Evolutionary conservation across 2,329 filamentous ascomycete species (phyloP), one percentile per base, ranked within the genome.

Genomic region (Aureobasidium sp.): DNA sequence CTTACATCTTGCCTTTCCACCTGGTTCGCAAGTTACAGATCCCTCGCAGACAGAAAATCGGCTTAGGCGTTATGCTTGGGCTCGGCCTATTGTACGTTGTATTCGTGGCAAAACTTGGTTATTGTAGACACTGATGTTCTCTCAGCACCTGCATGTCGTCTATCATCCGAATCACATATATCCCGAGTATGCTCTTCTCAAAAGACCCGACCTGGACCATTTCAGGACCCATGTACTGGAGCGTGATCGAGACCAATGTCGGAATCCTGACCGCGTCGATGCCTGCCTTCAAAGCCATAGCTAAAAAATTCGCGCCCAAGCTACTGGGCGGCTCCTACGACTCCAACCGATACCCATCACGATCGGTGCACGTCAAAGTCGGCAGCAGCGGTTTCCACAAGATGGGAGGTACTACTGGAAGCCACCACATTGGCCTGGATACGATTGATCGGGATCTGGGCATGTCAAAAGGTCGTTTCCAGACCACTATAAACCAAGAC

Each of bases 181-280:
- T 59, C 31, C 56, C 56, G n/a, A 25, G 37, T 17, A 59, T 59
- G 56, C 56, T 59, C 22, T 59, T 49, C 44, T 59, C 56, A 12
- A 49, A 29, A 11, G 56, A 59, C 14, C 31, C 25, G 36, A 59
- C 56, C 31, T 59, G 45, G 42, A 44, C 56, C 15, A 59, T 59
- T 2, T 48, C 56, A 39, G 56, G 34, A 41, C 41, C 56, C 7
- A 59, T 59, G 56, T 70, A 72, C 29, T 75, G 73, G 73, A 70
- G 68, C 22, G 65, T 59, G 9, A 63, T 74, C n/a, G 74, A 76
- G 64, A 67, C 72, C 63, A 73, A 73, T 63, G 68, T 68, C 36
- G 72, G 70, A 31, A 73, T 75, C n/a, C 66, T 74, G 29, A 73
- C 70, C 62, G 71, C 70, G n/a, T 75, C 70, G 52, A 69, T 75